Percentiles rank a stretch among this genome's conserved stretches.
Conservation (phyloP, 1,284 basidiomycete species). For the Tilletia caries region DNA sequence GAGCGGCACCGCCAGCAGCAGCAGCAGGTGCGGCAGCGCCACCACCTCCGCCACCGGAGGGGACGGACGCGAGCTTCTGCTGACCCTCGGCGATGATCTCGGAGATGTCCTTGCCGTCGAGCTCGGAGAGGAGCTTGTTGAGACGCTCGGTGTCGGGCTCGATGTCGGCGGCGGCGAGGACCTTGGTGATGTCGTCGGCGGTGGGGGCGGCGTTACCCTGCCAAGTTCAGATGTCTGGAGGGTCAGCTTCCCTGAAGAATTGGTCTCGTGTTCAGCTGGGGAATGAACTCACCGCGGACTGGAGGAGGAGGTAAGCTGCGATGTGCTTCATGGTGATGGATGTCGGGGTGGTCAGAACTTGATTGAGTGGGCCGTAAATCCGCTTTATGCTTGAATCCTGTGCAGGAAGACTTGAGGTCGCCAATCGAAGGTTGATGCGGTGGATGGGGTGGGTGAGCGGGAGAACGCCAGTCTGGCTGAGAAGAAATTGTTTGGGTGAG, state of each 20-base stretch:
- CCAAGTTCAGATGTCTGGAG: too few relatives aligned
- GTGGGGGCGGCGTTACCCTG: slow-evolving; percentile 74
- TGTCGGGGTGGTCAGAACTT: slow-evolving; percentile 10
- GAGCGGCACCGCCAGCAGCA: slow-evolving; percentile 61
- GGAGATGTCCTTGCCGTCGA: slow-evolving; percentile 86
- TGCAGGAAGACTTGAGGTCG: slow-evolving; percentile 75
- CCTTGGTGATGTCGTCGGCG: slow-evolving; percentile 81
- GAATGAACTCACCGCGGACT: slow-evolving; percentile 72
- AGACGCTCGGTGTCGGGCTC: slow-evolving; percentile 83
- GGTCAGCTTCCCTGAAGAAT: too few relatives aligned
- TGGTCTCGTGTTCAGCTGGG: too few relatives aligned
- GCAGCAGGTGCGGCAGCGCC: slow-evolving; percentile 45
- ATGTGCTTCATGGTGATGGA: slow-evolving; percentile 46
- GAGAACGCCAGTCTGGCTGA: not conserved
- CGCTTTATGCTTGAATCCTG: slow-evolving; percentile 50
- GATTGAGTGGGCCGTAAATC: slow-evolving; percentile 48
- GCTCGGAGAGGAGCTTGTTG: slow-evolving; percentile 81
- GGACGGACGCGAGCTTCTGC: slow-evolving; percentile 87
- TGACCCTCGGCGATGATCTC: slow-evolving; percentile 90
- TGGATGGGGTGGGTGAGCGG: not conserved
- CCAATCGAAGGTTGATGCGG: not conserved
- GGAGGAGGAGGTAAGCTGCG: slow-evolving; percentile 82
- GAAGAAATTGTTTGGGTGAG: not conserved
- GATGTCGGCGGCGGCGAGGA: slow-evolving; percentile 79
- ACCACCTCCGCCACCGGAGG: slow-evolving; percentile 53